phyloP scores from a whole-genome alignment of 306 rosid species.

The Cajanus cajan region DNA sequence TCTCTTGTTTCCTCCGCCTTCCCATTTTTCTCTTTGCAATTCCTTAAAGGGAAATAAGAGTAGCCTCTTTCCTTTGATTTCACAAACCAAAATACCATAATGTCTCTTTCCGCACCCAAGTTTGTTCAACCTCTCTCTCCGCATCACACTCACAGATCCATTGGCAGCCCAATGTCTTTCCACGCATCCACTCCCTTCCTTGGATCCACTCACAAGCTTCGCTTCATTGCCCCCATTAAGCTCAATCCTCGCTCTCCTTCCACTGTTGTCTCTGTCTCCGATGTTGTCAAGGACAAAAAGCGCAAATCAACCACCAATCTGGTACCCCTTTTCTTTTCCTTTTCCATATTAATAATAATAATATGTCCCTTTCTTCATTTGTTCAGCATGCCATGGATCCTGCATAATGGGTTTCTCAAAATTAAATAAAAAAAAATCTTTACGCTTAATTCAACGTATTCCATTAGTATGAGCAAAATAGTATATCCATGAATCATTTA shows the following conservation, averaged over 20 bases:
- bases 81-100: not conserved
- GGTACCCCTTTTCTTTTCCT: constrained; percentile 37
- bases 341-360: not conserved
- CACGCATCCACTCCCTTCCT: constrained; percentile 40
- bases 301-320: constrained; percentile 53
- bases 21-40: not conserved
- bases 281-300: constrained; percentile 56
- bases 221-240: constrained; percentile 35
- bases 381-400: not conserved
- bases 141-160: constrained; percentile 72
- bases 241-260: constrained; percentile 38
- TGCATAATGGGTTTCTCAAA: constrained; percentile 10
- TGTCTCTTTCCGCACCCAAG: constrained; percentile 64
- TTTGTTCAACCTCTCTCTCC: constrained; percentile 51
- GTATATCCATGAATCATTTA: not conserved
- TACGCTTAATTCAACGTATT: not conserved
- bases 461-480: not conserved
- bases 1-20: constrained; percentile 61
- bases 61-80: not conserved
- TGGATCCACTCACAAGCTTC: constrained; percentile 58
- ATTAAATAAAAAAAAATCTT: not conserved
- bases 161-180: constrained; percentile 36
- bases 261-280: constrained; percentile 55
- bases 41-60: not conserved
- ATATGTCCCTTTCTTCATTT: constrained; percentile 1